Evolutionary conservation across 2,329 filamentous ascomycete genomes (phyloP).

Genomic region (Paraconiothyrium brasiliense): DNA sequence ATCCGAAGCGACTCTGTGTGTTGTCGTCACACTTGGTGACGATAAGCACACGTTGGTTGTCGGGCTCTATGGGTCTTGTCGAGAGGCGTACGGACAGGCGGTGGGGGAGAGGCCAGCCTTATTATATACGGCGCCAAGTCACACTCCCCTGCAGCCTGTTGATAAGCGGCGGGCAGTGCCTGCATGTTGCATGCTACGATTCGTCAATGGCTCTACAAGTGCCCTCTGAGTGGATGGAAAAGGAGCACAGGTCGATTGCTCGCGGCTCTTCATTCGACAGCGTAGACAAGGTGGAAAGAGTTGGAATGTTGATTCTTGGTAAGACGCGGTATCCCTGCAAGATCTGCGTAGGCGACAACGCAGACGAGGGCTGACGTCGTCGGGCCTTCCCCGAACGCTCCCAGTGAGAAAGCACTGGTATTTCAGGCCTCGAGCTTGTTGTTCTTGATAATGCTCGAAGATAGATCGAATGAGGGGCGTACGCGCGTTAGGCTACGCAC

Average conservation of each 20-base stretch:
- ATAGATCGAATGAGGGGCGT: neutral
- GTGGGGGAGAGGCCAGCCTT: constrained; percentile 43
- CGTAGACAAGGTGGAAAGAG: neutral
- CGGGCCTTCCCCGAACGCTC: neutral
- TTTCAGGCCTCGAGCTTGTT: neutral
- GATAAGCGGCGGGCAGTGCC: constrained; percentile 41
- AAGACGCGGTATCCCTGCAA: constrained; percentile 13
- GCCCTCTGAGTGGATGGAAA: constrained; percentile 5
- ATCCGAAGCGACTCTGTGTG: constrained; percentile 50
- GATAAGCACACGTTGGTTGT: constrained; percentile 51
- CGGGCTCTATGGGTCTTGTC: constrained; percentile 50
- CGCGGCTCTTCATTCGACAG: constrained; percentile 11
- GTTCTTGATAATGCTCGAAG: neutral
- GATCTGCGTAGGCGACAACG: constrained; percentile 11
- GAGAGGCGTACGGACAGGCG: constrained; percentile 46
- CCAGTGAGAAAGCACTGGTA: neutral
- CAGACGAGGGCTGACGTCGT: constrained; percentile 12
- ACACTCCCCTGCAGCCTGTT: constrained; percentile 36
- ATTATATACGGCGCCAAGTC: constrained; percentile 48
- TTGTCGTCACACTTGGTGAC: constrained; percentile 46
- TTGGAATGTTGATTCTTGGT: constrained; percentile 8
- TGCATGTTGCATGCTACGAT: constrained; percentile 28
- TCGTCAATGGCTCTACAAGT: constrained; percentile 36
- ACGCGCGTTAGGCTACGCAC: constrained; percentile 4
- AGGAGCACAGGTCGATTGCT: constrained; percentile 3